Conservation (phyloP, 805 yeast species). For the Sugiyamaella smithiae region DNA sequence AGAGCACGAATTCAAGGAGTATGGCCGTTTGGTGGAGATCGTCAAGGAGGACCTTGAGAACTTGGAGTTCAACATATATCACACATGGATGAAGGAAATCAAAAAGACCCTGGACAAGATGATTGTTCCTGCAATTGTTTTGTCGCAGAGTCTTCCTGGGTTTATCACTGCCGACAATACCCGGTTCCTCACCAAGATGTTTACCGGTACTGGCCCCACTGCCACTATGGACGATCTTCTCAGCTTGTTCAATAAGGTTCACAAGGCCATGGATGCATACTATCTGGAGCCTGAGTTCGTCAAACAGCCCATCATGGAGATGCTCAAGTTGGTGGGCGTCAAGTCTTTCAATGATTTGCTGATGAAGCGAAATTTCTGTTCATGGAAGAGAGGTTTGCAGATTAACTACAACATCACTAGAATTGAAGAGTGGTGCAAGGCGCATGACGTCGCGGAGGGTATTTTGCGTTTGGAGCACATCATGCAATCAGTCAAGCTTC, state of each 20-base stretch:
- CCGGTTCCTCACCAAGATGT: conserved; percentile 80
- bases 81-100: conserved; percentile 95
- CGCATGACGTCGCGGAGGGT: conserved; percentile 87
- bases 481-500: conserved; percentile 86
- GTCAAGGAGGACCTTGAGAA: conserved; percentile 94
- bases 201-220: conserved; percentile 58
- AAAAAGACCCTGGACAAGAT: conserved; percentile 87
- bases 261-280: conserved; percentile 90
- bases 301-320: conserved; percentile 77
- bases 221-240: conserved; percentile 94
- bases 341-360: conserved; percentile 92
- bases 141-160: conserved; percentile 94
- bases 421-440: conserved; percentile 97
- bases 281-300: conserved; percentile 81
- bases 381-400: conserved; percentile 98
- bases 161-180: conserved; percentile 82
- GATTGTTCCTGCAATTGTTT: conserved; percentile 90
- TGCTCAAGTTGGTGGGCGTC: conserved; percentile 84
- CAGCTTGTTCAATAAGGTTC: conserved; percentile 82
- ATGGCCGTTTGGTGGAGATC: conserved; percentile 81
- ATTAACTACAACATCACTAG: conserved; percentile 94
- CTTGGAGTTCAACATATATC: conserved; percentile 87
- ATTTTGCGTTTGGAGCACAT: conserved; percentile 79
- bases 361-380: conserved; percentile 88
- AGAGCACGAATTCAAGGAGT: conserved; percentile 85